These are phyloP conservation scores for Neoarthrinium moseri DNA, from an alignment of 2,329 filamentous ascomycete genomes.

Conservation along the genomic window DNA sequence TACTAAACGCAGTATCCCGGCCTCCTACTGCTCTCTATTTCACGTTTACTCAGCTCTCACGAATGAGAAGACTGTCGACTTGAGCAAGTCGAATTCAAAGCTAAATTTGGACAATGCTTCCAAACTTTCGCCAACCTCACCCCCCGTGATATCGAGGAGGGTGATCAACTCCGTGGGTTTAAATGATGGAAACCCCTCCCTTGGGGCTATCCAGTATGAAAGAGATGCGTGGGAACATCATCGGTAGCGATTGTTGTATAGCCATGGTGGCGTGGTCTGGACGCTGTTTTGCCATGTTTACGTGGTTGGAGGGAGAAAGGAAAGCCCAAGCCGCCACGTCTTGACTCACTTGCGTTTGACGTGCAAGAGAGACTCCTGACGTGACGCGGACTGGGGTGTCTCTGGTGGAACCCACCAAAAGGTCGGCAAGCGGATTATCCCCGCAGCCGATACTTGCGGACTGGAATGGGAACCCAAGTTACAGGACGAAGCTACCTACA, in stretches of 20 bases:
- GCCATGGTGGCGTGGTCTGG: slow-evolving; percentile 15
- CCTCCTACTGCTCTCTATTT: too few species aligned
- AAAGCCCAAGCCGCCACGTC: not conserved
- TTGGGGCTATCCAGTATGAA: slow-evolving; percentile 45
- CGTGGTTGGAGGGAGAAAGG: slow-evolving; percentile 1
- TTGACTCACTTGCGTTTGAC: too few species aligned
- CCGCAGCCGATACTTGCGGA: too few species aligned
- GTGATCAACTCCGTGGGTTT: slow-evolving; percentile 23
- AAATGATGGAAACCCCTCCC: slow-evolving; percentile 46
- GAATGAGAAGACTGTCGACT: too few species aligned
- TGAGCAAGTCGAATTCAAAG: not conserved
- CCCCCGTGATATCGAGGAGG: slow-evolving; percentile 24
- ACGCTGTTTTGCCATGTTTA: slow-evolving; percentile 4
- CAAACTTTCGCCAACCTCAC: slow-evolving; percentile 15
- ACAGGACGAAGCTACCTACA: too few species aligned
- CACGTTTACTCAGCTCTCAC: too few species aligned
- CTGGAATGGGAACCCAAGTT: too few species aligned
- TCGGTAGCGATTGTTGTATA: slow-evolving; percentile 12
- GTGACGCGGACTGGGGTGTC: too few species aligned
- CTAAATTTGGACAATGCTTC: slow-evolving; percentile 11
- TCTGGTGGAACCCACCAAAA: too few species aligned
- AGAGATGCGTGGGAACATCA: slow-evolving; percentile 18
- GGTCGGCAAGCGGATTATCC: too few species aligned
- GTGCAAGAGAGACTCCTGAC: too few species aligned
- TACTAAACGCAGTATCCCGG: too few species aligned